Base-by-base conservation (phyloP, 768 basidiomycete genomes). In the Scleroderma citrinum region DNA sequence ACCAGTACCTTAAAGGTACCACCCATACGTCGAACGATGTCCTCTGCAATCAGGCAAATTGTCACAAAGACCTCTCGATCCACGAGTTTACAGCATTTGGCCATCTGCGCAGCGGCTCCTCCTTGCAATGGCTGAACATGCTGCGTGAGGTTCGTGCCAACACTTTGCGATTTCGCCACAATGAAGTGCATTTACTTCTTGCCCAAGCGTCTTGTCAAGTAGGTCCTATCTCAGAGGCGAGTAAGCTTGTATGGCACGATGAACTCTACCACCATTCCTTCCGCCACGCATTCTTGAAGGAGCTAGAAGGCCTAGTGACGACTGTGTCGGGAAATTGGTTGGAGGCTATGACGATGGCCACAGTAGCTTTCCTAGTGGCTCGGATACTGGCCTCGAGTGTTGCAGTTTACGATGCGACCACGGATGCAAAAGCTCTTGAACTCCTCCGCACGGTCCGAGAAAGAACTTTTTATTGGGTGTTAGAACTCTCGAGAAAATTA, bases 281-380 rank as follows among this genome's bases (percentile, higher is more conserved):
- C 39, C 60, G 69, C n/a, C 5, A 16, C 6, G 51, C 54, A 7
- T 53, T 76, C 11, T 48, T 76, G 16, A 48, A 36, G 13, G 68
- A 69, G 45, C 47, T 71, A 3, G 55, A 60, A 17, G 54, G 58
- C 13, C 55, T 71, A 16, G 49, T 74, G 24, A 50, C 46, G 30
- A 60, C 55, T 24, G 51, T 74, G 23, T 48, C 58, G 43, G 59
- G 49, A 5, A 75, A 71, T 50, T 74, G 76, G 75, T 57, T 63
- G 35, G 57, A 66, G 48, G 47, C 54, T 3, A 39, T 56, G 24
- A 51, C 65, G 1, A 55, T 69, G 48, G 48, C 60, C 48, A 71
- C 62, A 34, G 59, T 67, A 19, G 60, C 62, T 31, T 44, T 62
- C 23, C 51, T 75, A 5, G 54, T 55, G 5, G 50, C 48, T 54